A percentile compares a stretch with the other conserved stretches of the same genome.
Conservation (phyloP, 108 stramenopile species). For the Craspedostauros australis region DNA sequence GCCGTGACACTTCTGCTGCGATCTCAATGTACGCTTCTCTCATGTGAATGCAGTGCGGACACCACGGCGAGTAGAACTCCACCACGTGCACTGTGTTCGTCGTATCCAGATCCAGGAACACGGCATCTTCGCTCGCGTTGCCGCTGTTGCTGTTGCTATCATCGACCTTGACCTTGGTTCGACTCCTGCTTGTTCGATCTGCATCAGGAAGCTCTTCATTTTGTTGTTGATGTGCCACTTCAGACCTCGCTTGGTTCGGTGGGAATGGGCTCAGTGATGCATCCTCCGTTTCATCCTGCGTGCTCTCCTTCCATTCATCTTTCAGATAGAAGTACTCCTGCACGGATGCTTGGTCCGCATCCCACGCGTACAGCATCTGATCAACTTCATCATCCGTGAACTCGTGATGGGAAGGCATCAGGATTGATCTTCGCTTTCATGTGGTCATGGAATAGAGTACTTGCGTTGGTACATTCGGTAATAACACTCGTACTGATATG, state of each 20-base stretch:
- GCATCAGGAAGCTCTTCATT: too few species aligned
- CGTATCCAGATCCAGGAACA: slow-evolving; percentile 4
- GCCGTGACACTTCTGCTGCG: slow-evolving; percentile 18
- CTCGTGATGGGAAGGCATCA: slow-evolving; percentile 7
- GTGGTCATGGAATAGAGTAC: too few species aligned
- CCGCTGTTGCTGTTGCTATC: too few species aligned
- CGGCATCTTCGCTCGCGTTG: background rate
- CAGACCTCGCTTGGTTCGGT: too few species aligned
- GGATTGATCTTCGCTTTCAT: too few species aligned
- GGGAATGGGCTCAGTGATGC: too few species aligned
- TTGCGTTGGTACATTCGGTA: too few species aligned
- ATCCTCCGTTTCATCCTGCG: too few species aligned
- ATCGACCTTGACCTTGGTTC: too few species aligned
- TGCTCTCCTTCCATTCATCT: slow-evolving; percentile 3
- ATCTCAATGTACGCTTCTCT: slow-evolving; percentile 28
- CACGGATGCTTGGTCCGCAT: slow-evolving; percentile 5
- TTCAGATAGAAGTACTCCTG: slow-evolving; percentile 22
- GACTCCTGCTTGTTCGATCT: too few species aligned
- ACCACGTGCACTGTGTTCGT: slow-evolving; percentile 7
- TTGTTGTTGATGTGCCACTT: too few species aligned
- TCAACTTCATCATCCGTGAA: slow-evolving; percentile 17
- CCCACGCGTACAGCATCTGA: slow-evolving; percentile 17
- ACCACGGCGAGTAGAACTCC: slow-evolving; percentile 38
- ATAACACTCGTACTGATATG: too few species aligned
- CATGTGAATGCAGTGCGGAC: slow-evolving; percentile 26